phyloP scores from a whole-genome alignment of 2,329 filamentous ascomycete species.

The Colletotrichum godetiae region DNA sequence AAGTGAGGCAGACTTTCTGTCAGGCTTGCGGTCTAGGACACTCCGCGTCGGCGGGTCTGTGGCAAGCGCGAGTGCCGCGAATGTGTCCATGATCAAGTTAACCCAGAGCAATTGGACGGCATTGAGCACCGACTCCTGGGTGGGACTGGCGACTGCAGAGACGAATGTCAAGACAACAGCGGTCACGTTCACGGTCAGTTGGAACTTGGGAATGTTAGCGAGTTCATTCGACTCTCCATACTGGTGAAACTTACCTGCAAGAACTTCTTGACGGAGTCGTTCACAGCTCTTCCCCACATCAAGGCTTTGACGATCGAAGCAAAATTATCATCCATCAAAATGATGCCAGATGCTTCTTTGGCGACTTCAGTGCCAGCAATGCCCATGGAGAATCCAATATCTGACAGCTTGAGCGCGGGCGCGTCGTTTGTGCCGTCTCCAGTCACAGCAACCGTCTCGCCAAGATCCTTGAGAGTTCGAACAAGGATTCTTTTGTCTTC shows the following conservation, averaged over 20 bases:
- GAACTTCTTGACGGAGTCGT: slow-evolving; percentile 74
- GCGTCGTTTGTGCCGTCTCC: slow-evolving; percentile 76
- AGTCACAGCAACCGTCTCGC: slow-evolving; percentile 74
- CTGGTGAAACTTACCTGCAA: slow-evolving; percentile 55
- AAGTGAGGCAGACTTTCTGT: slow-evolving; percentile 32
- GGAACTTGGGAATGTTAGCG: slow-evolving; percentile 67
- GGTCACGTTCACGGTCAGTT: slow-evolving; percentile 73
- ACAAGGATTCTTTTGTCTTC: slow-evolving; percentile 77
- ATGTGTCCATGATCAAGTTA: slow-evolving; percentile 74
- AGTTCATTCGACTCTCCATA: slow-evolving; percentile 55
- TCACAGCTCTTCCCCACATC: slow-evolving; percentile 72
- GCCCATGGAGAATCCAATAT: slow-evolving; percentile 77
- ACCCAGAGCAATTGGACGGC: slow-evolving; percentile 72
- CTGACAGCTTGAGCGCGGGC: slow-evolving; percentile 72
- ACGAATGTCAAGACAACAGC: slow-evolving; percentile 70
- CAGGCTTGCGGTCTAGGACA: slow-evolving; percentile 61
- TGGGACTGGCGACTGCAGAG: slow-evolving; percentile 63
- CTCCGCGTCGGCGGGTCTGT: slow-evolving; percentile 48
- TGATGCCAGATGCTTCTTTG: slow-evolving; percentile 71
- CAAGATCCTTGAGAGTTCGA: slow-evolving; percentile 71
- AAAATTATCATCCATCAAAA: slow-evolving; percentile 73
- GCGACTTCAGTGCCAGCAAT: slow-evolving; percentile 74
- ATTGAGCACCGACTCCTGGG: slow-evolving; percentile 64
- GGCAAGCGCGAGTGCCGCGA: slow-evolving; percentile 63
- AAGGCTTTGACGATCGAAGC: slow-evolving; percentile 71